Percentiles rank a stretch among this genome's conserved stretches.
These are phyloP conservation scores for Sclerospora graminicola DNA, from an alignment of 352 stramenopile species.

Conservation along the genomic window DNA sequence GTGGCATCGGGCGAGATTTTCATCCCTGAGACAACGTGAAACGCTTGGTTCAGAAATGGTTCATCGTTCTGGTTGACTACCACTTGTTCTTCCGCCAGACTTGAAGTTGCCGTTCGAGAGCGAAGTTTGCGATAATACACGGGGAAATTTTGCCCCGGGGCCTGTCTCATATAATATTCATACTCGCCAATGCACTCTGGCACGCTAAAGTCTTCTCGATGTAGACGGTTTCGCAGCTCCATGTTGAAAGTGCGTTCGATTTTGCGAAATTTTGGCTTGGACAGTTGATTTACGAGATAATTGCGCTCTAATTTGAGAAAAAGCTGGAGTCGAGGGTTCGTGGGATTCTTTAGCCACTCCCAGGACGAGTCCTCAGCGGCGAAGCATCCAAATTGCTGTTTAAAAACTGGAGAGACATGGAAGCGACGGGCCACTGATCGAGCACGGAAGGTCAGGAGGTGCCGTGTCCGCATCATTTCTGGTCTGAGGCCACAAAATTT, in stretches of 20 bases:
- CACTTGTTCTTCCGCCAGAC: constrained; percentile 28
- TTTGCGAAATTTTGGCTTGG: constrained; percentile 42
- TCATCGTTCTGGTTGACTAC: constrained; percentile 74
- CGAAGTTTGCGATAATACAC: constrained; percentile 62
- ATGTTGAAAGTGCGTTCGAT: constrained; percentile 54
- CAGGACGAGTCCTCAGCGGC: constrained; percentile 11
- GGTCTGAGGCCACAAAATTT: no score
- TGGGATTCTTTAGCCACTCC: constrained; percentile 44
- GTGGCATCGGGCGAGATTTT: constrained; percentile 66
- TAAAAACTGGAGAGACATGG: background rate
- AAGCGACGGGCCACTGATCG: background rate
- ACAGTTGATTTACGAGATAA: constrained; percentile 41
- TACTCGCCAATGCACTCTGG: constrained; percentile 64
- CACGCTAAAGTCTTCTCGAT: constrained; percentile 57
- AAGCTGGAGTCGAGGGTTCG: constrained; percentile 34
- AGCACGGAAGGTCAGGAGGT: background rate
- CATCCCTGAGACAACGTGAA: constrained; percentile 61
- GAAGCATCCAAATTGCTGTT: constrained; percentile 12
- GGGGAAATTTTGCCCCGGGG: constrained; percentile 55
- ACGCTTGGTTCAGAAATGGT: constrained; percentile 37
- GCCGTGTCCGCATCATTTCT: constrained; percentile 2
- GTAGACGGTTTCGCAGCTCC: constrained; percentile 51
- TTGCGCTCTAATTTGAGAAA: constrained; percentile 51
- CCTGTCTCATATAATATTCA: constrained; percentile 67
- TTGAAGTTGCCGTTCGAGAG: constrained; percentile 2